Evolutionary conservation across 2,329 filamentous ascomycete species (phyloP).

Genomic region (Huntiella decipiens): DNA sequence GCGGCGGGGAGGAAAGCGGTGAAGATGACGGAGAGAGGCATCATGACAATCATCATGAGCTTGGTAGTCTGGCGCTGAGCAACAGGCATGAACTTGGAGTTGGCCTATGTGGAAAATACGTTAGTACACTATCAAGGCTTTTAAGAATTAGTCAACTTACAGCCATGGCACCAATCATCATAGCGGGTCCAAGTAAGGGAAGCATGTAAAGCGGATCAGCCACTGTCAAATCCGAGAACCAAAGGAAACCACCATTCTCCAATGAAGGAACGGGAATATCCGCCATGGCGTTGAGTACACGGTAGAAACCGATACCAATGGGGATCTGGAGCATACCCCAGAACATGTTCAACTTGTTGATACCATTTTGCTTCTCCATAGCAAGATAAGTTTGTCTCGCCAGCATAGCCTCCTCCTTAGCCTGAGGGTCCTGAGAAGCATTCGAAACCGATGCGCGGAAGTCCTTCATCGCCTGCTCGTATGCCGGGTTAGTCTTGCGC

Average conservation of each 20-base stretch:
- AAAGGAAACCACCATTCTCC: constrained; percentile 49
- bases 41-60: constrained; percentile 25
- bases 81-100: constrained; percentile 18
- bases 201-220: constrained; percentile 63
- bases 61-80: constrained; percentile 21
- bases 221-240: constrained; percentile 61
- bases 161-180: constrained; percentile 38
- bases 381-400: constrained; percentile 16
- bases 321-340: constrained; percentile 33
- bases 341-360: constrained; percentile 18
- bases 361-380: constrained; percentile 18
- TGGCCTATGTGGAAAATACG: constrained; percentile 17
- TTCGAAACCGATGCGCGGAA: constrained; percentile 21
- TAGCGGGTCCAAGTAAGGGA: constrained; percentile 38
- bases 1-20: constrained; percentile 29
- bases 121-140: constrained; percentile 10
- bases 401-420: constrained; percentile 12
- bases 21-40: constrained; percentile 24
- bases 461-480: constrained; percentile 20
- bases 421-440: constrained; percentile 21
- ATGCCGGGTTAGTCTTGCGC: constrained; percentile 29
- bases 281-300: constrained; percentile 55
- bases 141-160: constrained; percentile 17
- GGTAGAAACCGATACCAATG: constrained; percentile 65
- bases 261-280: constrained; percentile 64